A percentile compares a stretch with the other conserved stretches of the same genome.
These are phyloP conservation scores for Sporisorium scitamineum DNA, from an alignment of 1,284 basidiomycete species.

Conservation along the genomic window DNA sequence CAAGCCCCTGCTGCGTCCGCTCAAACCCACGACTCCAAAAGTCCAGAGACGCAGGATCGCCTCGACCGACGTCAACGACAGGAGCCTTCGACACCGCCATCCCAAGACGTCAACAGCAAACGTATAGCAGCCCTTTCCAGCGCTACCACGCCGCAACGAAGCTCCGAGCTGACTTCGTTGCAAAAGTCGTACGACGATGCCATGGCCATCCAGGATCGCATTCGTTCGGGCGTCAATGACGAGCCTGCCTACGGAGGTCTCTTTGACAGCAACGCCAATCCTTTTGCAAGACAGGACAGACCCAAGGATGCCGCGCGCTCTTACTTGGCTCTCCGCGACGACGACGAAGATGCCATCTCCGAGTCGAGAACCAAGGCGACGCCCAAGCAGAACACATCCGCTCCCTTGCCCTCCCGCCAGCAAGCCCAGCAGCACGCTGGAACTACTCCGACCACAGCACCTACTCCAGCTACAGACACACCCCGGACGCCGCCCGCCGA, in stretches of 20 bases:
- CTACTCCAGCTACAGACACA: neutral
- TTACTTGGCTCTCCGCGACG: conserved; percentile 39
- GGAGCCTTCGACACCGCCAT: neutral
- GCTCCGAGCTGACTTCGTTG: conserved; percentile 11
- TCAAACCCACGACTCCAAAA: neutral
- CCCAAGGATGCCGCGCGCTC: conserved; percentile 6
- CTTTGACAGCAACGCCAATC: conserved; percentile 9
- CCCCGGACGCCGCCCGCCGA: conserved; percentile 27
- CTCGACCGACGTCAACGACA: neutral
- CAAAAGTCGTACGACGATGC: conserved; percentile 32
- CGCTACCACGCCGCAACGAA: conserved; percentile 9
- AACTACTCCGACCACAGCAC: neutral
- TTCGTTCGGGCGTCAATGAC: conserved; percentile 4
- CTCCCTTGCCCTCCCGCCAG: neutral
- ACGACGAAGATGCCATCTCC: conserved; percentile 20
- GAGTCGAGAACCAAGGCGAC: neutral
- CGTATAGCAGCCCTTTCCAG: conserved; percentile 10
- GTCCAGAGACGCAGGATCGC: neutral
- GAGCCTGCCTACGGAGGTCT: conserved; percentile 28
- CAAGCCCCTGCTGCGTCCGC: neutral
- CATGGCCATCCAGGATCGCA: conserved; percentile 25
- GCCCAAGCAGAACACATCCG: neutral
- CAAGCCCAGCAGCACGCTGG: conserved; percentile 1
- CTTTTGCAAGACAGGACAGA: conserved; percentile 3
- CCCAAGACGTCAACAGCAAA: conserved; percentile 2